A percentile compares a stretch with the other conserved stretches of the same genome.
These are phyloP conservation scores for Fusarium albidum DNA, from an alignment of 2,329 filamentous ascomycete genomes.

Conservation along the genomic window DNA sequence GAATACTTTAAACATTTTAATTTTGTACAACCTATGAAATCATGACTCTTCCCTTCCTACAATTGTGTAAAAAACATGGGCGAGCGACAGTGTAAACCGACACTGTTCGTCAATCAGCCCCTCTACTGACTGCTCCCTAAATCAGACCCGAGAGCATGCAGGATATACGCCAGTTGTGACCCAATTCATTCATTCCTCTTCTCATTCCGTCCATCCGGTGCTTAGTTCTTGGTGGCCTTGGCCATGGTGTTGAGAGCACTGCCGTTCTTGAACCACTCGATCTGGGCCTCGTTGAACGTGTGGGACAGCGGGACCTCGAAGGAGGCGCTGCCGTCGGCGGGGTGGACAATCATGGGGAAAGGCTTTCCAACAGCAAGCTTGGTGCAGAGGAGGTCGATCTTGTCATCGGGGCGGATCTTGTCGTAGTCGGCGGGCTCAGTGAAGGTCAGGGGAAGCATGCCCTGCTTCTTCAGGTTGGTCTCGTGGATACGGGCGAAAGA, in stretches of 20 bases:
- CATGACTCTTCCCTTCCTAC: slow-evolving; percentile 38
- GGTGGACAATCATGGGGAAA: slow-evolving; percentile 90
- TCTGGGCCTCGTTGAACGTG: slow-evolving; percentile 98
- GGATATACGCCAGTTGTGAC: slow-evolving; percentile 40
- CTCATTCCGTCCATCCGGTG: slow-evolving; percentile 22
- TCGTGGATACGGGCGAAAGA: slow-evolving; percentile 99
- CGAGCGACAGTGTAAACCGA: slow-evolving; percentile 28
- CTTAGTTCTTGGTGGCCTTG: slow-evolving; percentile 63
- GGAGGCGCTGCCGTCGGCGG: slow-evolving; percentile 76
- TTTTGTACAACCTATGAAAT: slow-evolving; percentile 42
- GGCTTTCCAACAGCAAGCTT: slow-evolving; percentile 93
- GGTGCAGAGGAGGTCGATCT: slow-evolving; percentile 87
- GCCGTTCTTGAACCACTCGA: slow-evolving; percentile 99
- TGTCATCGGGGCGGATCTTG: slow-evolving; percentile 92
- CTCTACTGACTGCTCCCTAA: slow-evolving; percentile 38
- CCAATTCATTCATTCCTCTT: slow-evolving; percentile 37
- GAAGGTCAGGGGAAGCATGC: slow-evolving; percentile 99
- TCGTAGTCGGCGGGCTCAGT: slow-evolving; percentile 95
- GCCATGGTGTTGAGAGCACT: slow-evolving; percentile 99
- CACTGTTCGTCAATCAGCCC: slow-evolving; percentile 29
- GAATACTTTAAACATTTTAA: slow-evolving; percentile 34
- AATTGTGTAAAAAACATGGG: slow-evolving; percentile 36
- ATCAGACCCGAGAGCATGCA: slow-evolving; percentile 36
- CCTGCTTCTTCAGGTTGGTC: slow-evolving; percentile 99
- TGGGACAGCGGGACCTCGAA: slow-evolving; percentile 89